phyloP scores from a whole-genome alignment of 441 rosid species.

The Adansonia grandidieri region DNA sequence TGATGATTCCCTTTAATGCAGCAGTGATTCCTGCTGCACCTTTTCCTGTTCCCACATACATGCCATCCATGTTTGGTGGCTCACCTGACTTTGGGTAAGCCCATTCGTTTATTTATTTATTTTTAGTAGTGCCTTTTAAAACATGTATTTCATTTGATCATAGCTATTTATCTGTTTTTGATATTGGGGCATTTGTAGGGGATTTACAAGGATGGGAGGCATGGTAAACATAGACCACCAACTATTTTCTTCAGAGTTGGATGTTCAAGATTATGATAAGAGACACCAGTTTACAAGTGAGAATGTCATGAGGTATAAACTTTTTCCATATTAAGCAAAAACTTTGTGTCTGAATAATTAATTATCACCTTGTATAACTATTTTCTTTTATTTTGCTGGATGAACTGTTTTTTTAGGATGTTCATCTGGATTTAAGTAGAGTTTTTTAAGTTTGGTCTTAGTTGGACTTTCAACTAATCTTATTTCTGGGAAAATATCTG shows the following conservation, averaged over 20 bases:
- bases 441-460: background rate
- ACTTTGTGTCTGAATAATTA: background rate
- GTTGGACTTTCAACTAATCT: background rate
- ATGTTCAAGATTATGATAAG: conserved; percentile 36
- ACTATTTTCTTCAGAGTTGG: conserved; percentile 24
- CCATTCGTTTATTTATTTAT: background rate
- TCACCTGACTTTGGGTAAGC: conserved; percentile 45
- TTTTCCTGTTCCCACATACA: conserved; percentile 35
- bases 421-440: background rate
- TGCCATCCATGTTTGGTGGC: conserved; percentile 39
- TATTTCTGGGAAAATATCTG: background rate
- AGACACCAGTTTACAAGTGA: conserved; percentile 33
- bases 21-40: conserved; percentile 35
- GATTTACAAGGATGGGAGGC: conserved; percentile 41
- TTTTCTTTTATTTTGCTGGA: background rate
- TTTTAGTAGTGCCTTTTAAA: conserved; percentile 10
- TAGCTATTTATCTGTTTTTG: conserved; percentile 8
- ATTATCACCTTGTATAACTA: background rate
- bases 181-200: conserved; percentile 34
- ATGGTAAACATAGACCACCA: conserved; percentile 26
- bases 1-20: conserved; percentile 42
- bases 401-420: background rate
- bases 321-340: background rate
- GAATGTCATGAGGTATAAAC: conserved; percentile 35
- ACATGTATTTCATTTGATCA: conserved; percentile 4